Conservation (phyloP, 441 rosid genomes). For the Metrosideros polymorpha region DNA sequence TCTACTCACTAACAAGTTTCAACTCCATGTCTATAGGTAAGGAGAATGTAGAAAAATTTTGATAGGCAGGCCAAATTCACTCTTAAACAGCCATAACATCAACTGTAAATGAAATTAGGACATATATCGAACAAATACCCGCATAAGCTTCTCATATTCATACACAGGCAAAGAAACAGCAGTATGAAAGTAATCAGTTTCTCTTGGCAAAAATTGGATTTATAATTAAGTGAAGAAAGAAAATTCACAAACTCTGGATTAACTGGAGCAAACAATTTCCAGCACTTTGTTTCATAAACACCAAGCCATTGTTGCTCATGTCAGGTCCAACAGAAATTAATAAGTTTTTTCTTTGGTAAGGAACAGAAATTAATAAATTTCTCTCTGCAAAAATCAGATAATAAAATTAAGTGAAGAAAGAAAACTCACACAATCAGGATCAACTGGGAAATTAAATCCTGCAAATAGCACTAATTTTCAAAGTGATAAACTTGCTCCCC, state of each 20-base stretch:
- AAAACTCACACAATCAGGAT: neutral
- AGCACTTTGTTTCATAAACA: neutral
- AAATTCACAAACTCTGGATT: neutral
- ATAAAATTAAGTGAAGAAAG: neutral
- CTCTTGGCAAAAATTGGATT: neutral
- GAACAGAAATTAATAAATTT: neutral
- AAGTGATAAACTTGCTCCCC: neutral
- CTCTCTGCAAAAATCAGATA: neutral
- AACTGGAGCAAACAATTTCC: neutral
- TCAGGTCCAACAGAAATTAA: neutral
- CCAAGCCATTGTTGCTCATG: neutral
- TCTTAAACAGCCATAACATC: neutral
- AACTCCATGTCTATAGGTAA: neutral
- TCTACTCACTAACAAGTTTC: neutral
- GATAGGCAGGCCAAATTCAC: neutral
- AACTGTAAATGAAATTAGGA: neutral
- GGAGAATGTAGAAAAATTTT: neutral
- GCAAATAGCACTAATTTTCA: neutral
- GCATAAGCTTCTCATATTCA: neutral
- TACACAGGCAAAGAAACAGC: neutral
- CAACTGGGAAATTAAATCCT: neutral
- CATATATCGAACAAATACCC: neutral
- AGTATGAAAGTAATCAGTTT: neutral
- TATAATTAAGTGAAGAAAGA: neutral
- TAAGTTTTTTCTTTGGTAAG: too few relatives aligned